Percentiles rank a stretch among this genome's conserved stretches.
Conservation (phyloP, 1,139 yeast species). For the Saccharomyces hybrid region DNA sequence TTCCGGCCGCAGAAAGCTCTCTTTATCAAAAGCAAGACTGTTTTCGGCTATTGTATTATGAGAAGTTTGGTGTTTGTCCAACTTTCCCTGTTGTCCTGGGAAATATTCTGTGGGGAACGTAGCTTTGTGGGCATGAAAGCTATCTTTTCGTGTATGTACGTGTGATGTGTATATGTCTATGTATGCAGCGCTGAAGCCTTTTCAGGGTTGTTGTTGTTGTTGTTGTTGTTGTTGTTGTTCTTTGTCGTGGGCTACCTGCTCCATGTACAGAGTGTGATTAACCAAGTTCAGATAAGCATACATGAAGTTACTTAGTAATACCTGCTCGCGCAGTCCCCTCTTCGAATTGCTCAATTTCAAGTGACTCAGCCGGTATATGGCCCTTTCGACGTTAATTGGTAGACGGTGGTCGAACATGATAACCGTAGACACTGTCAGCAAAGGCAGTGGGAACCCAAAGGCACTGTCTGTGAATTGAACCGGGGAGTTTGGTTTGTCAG, state of each 20-base stretch:
- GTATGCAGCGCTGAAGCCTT: background rate
- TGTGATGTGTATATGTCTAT: constrained; percentile 1
- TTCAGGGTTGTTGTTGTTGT: background rate
- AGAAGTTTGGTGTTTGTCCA: background rate
- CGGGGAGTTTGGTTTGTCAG: constrained; percentile 51
- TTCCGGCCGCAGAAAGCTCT: background rate
- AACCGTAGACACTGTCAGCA: constrained; percentile 62
- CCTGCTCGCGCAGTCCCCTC: constrained; percentile 83
- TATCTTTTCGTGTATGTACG: background rate
- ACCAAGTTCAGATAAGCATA: constrained; percentile 88
- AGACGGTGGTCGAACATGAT: constrained; percentile 74
- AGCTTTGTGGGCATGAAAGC: background rate
- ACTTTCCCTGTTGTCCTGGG: background rate
- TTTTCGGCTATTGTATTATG: background rate
- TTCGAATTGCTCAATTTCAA: constrained; percentile 87
- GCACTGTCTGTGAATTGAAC: constrained; percentile 70
- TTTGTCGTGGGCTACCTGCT: constrained; percentile 39
- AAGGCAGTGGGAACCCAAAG: constrained; percentile 75
- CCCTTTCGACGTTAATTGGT: constrained; percentile 90
- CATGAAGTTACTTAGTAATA: constrained; percentile 85
- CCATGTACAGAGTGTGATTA: constrained; percentile 72
- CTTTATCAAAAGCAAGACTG: background rate
- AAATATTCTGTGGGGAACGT: background rate
- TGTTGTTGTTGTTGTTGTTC: background rate
- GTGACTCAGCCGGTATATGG: constrained; percentile 83